Base-by-base conservation (phyloP, 1,284 basidiomycete species). In the Ustilago sp. region DNA sequence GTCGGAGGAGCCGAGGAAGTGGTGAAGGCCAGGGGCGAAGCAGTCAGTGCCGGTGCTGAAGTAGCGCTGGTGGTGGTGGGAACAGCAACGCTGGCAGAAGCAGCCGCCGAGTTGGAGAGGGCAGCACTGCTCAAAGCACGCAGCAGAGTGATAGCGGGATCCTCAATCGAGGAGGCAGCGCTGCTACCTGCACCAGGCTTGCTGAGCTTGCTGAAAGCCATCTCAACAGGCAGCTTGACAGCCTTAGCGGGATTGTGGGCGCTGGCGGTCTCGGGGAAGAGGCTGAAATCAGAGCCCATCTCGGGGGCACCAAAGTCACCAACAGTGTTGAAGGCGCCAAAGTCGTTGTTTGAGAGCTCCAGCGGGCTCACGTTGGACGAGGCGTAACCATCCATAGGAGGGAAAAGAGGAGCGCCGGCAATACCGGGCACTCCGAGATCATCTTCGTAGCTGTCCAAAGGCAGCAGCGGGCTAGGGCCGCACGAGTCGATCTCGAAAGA, bases 401-500 rank as follows among this genome's bases (percentile, higher is more conserved):
- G 71, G 58, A 73, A 66, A 59, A 74, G 68, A 31, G 68, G 66
- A 55, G 72, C 74, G 61, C 68, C 74, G 66, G 78, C 80, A 51
- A 83, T 82, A 63, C 81, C 79, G 62, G 81, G 81, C 53, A 77
- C 69, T 59, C 69, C 74, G 51, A 72, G 43, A 62, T 75, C 70
- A 23, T 73, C 75, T 31, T 78, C 78, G 59, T 81, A 77, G 64
- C 69, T 69, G 65, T 81, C 77, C n/a, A 76, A 62, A 19, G 74
- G 71, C 55, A 83, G 74, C 36, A 83, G 77, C 48, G 81, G 81
- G 59, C 79, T 82, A 23, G 81, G 71, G 54, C 76, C 77, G 79
- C 80, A 82, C 58, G 81, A 83, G 70, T 76, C 69, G 59, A 77
- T 64, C 59, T 83, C 79, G 55, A 83, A 83, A 55, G 78, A 77